phyloP scores from a whole-genome alignment of 257 asterid species.

The Petunia axillaris region DNA sequence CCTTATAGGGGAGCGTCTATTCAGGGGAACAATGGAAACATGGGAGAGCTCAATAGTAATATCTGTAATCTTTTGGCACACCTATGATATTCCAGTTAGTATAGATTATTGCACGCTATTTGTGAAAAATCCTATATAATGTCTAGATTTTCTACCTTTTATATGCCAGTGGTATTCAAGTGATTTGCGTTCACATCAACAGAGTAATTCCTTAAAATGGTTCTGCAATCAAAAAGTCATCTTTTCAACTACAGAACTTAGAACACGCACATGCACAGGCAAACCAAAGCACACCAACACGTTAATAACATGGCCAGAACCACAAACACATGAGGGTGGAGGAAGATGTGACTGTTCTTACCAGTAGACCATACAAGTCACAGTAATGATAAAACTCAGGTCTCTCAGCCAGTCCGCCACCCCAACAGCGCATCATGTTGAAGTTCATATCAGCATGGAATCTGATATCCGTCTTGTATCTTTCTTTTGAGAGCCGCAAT shows the following conservation, averaged over 20 bases:
- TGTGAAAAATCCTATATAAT: not conserved
- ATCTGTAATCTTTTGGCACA: not conserved
- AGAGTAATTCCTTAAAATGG: not conserved
- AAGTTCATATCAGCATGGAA: slow-evolving; percentile 99
- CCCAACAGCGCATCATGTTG: slow-evolving; percentile 99
- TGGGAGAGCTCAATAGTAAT: not conserved
- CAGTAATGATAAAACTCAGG: slow-evolving; percentile 95
- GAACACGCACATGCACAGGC: not conserved
- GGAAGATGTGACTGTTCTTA: slow-evolving; percentile 31
- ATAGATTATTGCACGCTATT: not conserved
- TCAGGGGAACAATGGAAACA: slow-evolving; percentile 13
- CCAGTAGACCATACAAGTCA: slow-evolving; percentile 92
- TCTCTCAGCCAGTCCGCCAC: slow-evolving; percentile 96
- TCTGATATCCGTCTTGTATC: slow-evolving; percentile 81
- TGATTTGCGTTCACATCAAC: not conserved
- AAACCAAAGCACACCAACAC: no score
- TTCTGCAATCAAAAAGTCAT: slow-evolving; percentile 14
- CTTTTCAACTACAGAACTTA: not conserved
- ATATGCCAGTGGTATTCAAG: not conserved
- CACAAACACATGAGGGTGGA: not conserved
- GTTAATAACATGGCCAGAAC: not conserved
- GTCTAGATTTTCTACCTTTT: slow-evolving; percentile 19
- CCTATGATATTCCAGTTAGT: not conserved
- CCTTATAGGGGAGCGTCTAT: not conserved
- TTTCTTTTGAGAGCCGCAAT: slow-evolving; percentile 79